phyloP scores from a whole-genome alignment of 2,329 filamentous ascomycete species.

The Pseudocercospora musae region DNA sequence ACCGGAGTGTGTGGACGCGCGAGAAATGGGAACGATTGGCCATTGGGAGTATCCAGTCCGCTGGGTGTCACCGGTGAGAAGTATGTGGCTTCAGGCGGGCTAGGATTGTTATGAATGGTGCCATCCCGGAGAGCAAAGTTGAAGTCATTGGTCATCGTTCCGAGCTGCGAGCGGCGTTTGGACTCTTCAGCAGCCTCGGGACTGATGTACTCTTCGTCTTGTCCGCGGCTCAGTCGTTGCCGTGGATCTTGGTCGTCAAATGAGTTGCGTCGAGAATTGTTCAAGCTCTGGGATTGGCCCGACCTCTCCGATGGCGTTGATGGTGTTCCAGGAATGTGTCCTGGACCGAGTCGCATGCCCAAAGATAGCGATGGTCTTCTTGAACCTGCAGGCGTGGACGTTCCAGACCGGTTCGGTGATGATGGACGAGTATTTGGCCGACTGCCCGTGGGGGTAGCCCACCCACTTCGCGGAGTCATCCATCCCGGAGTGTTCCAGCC shows the following conservation, averaged over 20 bases:
- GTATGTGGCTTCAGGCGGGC: conserved; percentile 18
- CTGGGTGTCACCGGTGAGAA: conserved; percentile 20
- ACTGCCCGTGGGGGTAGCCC: conserved; percentile 34
- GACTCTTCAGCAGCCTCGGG: conserved; percentile 31
- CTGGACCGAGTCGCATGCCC: conserved; percentile 32
- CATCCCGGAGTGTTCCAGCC: conserved; percentile 38
- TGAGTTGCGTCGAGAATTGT: conserved; percentile 29
- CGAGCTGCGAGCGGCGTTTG: conserved; percentile 31
- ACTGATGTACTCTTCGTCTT: conserved; percentile 35
- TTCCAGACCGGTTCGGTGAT: conserved; percentile 32
- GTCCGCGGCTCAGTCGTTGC: conserved; percentile 25
- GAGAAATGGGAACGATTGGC: conserved; percentile 28
- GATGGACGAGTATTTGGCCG: conserved; percentile 32
- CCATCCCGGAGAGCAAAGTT: conserved; percentile 33
- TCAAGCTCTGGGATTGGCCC: conserved; percentile 8
- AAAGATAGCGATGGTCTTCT: conserved; percentile 27
- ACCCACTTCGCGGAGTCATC: conserved; percentile 43
- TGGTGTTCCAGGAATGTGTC: conserved; percentile 26
- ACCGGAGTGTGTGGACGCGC: conserved; percentile 29
- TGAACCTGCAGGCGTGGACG: conserved; percentile 24
- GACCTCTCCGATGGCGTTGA: conserved; percentile 10
- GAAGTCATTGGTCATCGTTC: conserved; percentile 25
- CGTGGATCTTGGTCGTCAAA: conserved; percentile 22
- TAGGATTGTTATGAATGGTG: conserved; percentile 19
- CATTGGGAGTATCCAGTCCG: conserved; percentile 23